Evolutionary conservation across 1,139 yeast genomes (phyloP).

Genomic region (Candida sp.): DNA sequence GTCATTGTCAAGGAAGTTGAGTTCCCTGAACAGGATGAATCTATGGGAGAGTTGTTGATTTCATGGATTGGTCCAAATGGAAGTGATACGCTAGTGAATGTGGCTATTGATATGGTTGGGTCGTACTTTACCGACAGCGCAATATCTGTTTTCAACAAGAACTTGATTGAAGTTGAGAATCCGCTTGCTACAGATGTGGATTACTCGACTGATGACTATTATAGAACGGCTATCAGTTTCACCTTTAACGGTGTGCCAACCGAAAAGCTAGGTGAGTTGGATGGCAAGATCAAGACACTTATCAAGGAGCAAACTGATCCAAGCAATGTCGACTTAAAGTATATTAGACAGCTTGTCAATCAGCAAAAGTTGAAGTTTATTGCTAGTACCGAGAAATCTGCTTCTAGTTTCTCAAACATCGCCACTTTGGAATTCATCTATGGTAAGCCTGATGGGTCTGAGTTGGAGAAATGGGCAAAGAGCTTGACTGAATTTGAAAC

Average conservation of each 20-base stretch:
- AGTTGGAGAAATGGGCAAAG: constrained; percentile 57
- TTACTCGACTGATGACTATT: constrained; percentile 72
- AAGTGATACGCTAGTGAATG: constrained; percentile 52
- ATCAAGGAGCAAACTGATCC: constrained; percentile 53
- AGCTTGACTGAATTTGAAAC: constrained; percentile 64
- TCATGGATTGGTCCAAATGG: constrained; percentile 87
- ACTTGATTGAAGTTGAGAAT: constrained; percentile 78
- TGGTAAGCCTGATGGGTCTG: constrained; percentile 66
- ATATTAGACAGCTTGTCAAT: constrained; percentile 69
- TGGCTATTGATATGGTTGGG: constrained; percentile 77
- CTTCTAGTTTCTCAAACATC: constrained; percentile 62
- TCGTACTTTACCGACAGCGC: constrained; percentile 80
- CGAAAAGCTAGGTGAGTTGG: constrained; percentile 57
- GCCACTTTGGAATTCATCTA: constrained; percentile 84
- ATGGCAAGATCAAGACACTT: constrained; percentile 52
- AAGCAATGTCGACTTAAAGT: constrained; percentile 59
- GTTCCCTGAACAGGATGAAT: constrained; percentile 91
- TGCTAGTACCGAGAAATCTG: constrained; percentile 67
- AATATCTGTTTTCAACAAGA: constrained; percentile 66
- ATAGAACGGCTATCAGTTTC: constrained; percentile 61
- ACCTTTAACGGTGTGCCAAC: constrained; percentile 80
- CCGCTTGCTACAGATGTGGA: constrained; percentile 81
- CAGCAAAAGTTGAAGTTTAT: constrained; percentile 69
- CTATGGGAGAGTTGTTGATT: constrained; percentile 75
- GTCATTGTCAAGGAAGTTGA: constrained; percentile 56